Evolutionary conservation across 768 basidiomycete genomes (phyloP), one percentile per base, ranked within the genome.

Genomic region (Boletus rufocinnamomeus): DNA sequence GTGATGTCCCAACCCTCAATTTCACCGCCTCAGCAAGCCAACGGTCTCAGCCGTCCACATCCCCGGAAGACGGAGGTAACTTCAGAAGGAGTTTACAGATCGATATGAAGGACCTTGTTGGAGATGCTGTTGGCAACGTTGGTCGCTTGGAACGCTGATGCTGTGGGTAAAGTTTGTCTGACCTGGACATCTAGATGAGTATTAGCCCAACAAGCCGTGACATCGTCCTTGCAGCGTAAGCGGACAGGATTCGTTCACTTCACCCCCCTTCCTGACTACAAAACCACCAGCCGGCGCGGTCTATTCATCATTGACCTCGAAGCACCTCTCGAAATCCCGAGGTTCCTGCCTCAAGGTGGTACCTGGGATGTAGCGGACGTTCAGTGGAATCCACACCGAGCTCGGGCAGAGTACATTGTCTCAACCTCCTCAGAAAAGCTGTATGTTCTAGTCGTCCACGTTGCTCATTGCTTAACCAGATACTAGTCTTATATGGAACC

Each of bases 351-450:
- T 16, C 95, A 99, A 74, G 93, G 94, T 2, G 95, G 95, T 1
- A 93, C 91, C 6, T 98, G 95, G 93, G 92, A 96, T 65, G 94
- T 97, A 13, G 90, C 91, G 1, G 91, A 95, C 66, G 90, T 94
- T 0, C 91, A 93, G 63, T 95, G 93, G 93, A 94, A 93, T 61
- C 93, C 93, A 1, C 93, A 95, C 65, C 81, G 80, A 3, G 77
- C 80, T 35, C 81, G 86, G 16, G 84, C 86, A 37, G 85, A 94
- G 59, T 93, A 93, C 67, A 89, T 95, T 47, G 87, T 92, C 32
- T 91, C 91, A 3, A 94, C 94, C 0, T 93, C 91, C 3, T 89
- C 89, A 50, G 91, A 94, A 75, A 93, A 93, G 71, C 80, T 93
- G 91, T 91, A 62, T 41, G 86, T 75, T 45, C 30, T 13, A 11